A percentile compares a stretch with the other conserved stretches of the same genome.
These are phyloP conservation scores for Pseudogymnoascus sp. DNA, from an alignment of 2,329 filamentous ascomycete genomes.

Conservation along the genomic window DNA sequence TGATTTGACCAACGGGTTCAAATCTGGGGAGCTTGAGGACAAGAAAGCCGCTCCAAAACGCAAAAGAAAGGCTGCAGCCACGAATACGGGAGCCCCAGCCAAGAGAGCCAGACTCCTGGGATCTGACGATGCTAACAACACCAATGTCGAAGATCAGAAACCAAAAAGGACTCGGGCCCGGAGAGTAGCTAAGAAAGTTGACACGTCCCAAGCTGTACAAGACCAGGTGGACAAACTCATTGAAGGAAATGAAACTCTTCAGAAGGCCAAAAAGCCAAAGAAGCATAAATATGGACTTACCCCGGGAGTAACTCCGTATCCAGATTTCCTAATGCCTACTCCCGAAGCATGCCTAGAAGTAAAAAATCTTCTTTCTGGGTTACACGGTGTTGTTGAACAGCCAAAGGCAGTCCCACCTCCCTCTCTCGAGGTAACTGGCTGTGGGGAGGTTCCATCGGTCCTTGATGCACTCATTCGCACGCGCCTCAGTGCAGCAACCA, in stretches of 20 bases:
- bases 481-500: constrained; percentile 43
- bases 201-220: constrained; percentile 12
- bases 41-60: not conserved
- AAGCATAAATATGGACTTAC: constrained; percentile 43
- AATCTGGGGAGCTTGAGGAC: not conserved
- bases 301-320: constrained; percentile 56
- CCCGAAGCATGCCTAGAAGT: constrained; percentile 61
- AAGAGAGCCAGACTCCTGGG: not conserved
- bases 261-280: constrained; percentile 19
- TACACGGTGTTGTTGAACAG: constrained; percentile 56
- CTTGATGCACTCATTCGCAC: constrained; percentile 47
- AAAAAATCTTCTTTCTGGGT: constrained; percentile 50
- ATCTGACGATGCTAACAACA: not conserved
- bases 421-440: constrained; percentile 62
- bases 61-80: not conserved
- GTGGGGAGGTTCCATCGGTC: constrained; percentile 47
- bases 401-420: constrained; percentile 62
- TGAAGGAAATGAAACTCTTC: not conserved
- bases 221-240: constrained; percentile 13
- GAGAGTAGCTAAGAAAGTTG: constrained; percentile 5
- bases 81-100: not conserved
- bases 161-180: constrained; percentile 4
- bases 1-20: not conserved
- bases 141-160: not conserved
- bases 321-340: constrained; percentile 56